Base-by-base conservation (phyloP, 805 yeast species). In the Tanozyma kutaoensis region DNA sequence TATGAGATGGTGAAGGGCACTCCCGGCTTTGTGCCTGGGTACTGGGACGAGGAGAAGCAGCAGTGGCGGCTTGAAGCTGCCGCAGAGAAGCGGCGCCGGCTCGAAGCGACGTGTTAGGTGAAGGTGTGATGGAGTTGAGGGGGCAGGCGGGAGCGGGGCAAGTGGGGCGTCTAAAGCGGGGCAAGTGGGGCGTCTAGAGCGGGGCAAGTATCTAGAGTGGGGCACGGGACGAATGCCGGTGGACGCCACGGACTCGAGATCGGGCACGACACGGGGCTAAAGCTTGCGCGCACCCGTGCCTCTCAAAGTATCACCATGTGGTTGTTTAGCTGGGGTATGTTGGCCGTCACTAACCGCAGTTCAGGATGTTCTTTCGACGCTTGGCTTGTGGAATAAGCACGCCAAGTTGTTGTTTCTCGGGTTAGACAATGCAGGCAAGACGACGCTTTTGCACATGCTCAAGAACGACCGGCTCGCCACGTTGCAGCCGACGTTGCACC, bases 391-490 rank as follows among this genome's bases (percentile, higher is more conserved):
- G 66, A 60, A 60, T 40, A 60, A 60, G 43, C 66, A 60, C 43
- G 66, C 64, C 37, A 60, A 60, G 39, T 51, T 60, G 36, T 51
- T 60, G 37, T 60, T 60, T 38, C 52, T 60, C 34, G 66, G 66
- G 17, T 55, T 60, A 36, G 66, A 60, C 39, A 60, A 60, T 35
- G 66, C 66, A 20, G 66, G 66, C 37, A 59, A 59, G 36, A 58
- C 66, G 31, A 59, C 66, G 23, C 46, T 60, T 34, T 52, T 59
- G 35, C 66, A 59, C 40, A 59, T 59, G 66, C 56, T 59, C 43
- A 60, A 75, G 62, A 91, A 91, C 50, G 99, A 91, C 58, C 76
- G 99, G 60, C 70, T 91, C 60, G 98, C 99, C 33, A 85, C 96
- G 25, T 69, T 91, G 45, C 95, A 85, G 56, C 98, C 98, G 43